A percentile compares a stretch with the other conserved stretches of the same genome.
These are phyloP conservation scores for Rubus parviflorus DNA, from an alignment of 306 rosid genomes.

Conservation along the genomic window DNA sequence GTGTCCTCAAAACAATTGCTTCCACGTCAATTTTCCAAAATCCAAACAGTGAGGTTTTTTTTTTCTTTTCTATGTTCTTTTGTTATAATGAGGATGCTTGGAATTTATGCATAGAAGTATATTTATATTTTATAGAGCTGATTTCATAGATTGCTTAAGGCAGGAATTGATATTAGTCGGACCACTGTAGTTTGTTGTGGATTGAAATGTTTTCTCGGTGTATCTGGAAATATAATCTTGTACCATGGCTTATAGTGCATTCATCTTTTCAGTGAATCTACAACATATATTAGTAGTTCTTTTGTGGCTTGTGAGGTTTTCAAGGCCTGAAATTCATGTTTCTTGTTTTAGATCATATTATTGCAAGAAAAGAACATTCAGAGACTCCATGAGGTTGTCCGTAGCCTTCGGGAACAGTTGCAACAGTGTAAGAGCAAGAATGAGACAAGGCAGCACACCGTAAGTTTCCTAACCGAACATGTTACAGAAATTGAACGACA, in stretches of 20 bases:
- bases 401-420: slow-evolving; percentile 65
- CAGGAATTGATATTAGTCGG: neutral
- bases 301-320: neutral
- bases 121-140: neutral
- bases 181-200: neutral
- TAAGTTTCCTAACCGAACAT: slow-evolving; percentile 43
- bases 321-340: slow-evolving; percentile 20
- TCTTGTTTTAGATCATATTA: slow-evolving; percentile 54
- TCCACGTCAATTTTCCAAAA: neutral
- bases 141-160: neutral
- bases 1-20: neutral
- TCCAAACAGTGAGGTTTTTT: neutral
- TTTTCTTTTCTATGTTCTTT: neutral
- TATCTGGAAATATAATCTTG: neutral
- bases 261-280: neutral
- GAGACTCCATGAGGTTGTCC: slow-evolving; percentile 67
- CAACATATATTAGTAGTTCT: neutral
- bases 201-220: neutral
- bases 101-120: neutral
- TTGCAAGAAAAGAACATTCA: slow-evolving; percentile 74
- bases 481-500: slow-evolving; percentile 60
- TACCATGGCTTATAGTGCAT: neutral
- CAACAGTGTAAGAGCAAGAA: slow-evolving; percentile 55
- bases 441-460: slow-evolving; percentile 44
- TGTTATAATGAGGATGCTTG: neutral